phyloP scores from a whole-genome alignment of 768 basidiomycete genomes.

The Russula griseocarnosa region DNA sequence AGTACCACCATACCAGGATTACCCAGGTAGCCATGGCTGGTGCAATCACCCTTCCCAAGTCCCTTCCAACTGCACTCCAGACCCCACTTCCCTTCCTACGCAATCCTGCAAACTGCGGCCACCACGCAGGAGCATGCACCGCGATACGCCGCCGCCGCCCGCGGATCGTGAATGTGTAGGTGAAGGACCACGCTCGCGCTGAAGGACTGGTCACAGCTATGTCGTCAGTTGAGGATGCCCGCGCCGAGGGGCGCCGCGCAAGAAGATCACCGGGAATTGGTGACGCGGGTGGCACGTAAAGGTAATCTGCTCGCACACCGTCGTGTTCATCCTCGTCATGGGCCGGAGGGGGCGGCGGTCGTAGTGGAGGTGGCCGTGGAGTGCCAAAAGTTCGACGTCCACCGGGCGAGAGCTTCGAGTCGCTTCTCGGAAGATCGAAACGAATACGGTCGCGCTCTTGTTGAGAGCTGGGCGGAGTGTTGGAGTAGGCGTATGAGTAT shows the following conservation, averaged over 20 bases:
- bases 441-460: constrained; percentile 3
- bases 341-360: constrained; percentile 5
- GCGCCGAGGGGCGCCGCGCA: constrained; percentile 9
- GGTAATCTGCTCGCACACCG: constrained; percentile 26
- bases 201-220: not conserved
- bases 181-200: constrained; percentile 35
- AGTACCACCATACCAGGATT: constrained; percentile 20
- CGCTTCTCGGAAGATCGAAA: constrained; percentile 8
- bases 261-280: constrained; percentile 12
- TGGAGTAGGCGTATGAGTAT: constrained; percentile 27
- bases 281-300: constrained; percentile 20
- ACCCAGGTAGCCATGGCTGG: constrained; percentile 18
- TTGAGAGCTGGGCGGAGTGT: constrained; percentile 21
- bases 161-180: constrained; percentile 52
- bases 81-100: constrained; percentile 5
- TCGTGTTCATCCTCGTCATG: constrained; percentile 28
- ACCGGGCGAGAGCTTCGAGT: not conserved
- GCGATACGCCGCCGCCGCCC: constrained; percentile 55
- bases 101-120: constrained; percentile 5
- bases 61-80: constrained; percentile 17
- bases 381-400: not conserved
- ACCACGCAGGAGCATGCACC: constrained; percentile 39
- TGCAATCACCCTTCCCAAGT: constrained; percentile 15
- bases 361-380: not conserved
- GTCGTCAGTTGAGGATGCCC: not conserved